Evolutionary conservation across 176 grass and related monocot species (phyloP).

Genomic region (Raddia guianensis): DNA sequence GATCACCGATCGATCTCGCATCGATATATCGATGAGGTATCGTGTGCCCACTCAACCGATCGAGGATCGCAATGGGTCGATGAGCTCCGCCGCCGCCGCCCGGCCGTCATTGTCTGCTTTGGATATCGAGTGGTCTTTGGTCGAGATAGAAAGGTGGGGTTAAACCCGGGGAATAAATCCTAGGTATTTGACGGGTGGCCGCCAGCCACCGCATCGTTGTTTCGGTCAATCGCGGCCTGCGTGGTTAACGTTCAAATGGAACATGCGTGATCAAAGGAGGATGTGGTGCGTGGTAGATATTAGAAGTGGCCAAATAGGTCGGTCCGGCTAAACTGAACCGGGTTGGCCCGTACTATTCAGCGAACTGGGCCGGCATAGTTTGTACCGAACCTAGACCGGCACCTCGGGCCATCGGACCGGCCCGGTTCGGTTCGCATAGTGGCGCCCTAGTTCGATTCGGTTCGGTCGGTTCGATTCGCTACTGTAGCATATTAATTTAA

Average conservation of each 20-base stretch:
- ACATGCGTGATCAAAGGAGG: no score
- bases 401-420: no score
- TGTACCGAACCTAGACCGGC: no score
- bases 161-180: conserved; percentile 29
- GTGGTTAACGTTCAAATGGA: conserved; percentile 22
- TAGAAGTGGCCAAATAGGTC: no score
- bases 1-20: background rate
- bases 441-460: no score
- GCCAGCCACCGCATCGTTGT: background rate
- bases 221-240: background rate
- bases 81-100: background rate
- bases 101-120: background rate
- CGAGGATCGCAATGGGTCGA: background rate
- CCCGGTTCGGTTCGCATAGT: no score
- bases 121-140: background rate
- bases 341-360: no score
- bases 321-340: no score
- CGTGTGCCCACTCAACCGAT: background rate
- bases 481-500: no score
- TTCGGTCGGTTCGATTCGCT: no score
- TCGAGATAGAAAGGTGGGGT: conserved; percentile 22
- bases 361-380: no score
- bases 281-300: no score
- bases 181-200: conserved; percentile 34
- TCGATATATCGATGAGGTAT: conserved; percentile 33